These are phyloP conservation scores for Fusarium ramigenum DNA, from an alignment of 2,329 filamentous ascomycete species.

Conservation along the genomic window DNA sequence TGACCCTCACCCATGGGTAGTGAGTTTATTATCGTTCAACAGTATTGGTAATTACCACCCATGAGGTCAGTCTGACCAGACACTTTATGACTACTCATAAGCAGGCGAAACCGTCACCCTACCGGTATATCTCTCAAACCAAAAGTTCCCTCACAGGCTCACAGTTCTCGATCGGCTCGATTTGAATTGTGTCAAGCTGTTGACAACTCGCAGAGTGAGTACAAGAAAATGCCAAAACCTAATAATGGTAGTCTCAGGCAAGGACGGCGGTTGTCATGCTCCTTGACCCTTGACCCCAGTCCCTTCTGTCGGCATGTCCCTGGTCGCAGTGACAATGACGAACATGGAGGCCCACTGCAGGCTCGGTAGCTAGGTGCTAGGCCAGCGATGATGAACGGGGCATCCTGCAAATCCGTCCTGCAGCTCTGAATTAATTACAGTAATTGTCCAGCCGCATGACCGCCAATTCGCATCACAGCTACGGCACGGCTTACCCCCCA, in stretches of 20 bases:
- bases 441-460: conserved; percentile 32
- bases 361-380: conserved; percentile 44
- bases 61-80: neutral
- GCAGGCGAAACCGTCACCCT: neutral
- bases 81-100: neutral
- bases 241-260: conserved; percentile 10
- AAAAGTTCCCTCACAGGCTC: neutral
- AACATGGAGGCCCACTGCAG: conserved; percentile 41
- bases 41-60: neutral
- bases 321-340: conserved; percentile 37
- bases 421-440: conserved; percentile 13
- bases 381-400: conserved; percentile 36
- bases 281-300: conserved; percentile 16
- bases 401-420: conserved; percentile 35
- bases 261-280: conserved; percentile 19
- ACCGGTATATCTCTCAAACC: neutral
- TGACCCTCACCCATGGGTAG: neutral
- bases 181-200: neutral
- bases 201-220: conserved; percentile 1
- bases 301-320: neutral
- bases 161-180: neutral
- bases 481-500: conserved; percentile 16
- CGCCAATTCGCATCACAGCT: conserved; percentile 28
- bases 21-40: neutral
- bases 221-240: neutral